Conservation (phyloP, 2,329 filamentous ascomycete species). For the Pleurostoma richardsiae region DNA sequence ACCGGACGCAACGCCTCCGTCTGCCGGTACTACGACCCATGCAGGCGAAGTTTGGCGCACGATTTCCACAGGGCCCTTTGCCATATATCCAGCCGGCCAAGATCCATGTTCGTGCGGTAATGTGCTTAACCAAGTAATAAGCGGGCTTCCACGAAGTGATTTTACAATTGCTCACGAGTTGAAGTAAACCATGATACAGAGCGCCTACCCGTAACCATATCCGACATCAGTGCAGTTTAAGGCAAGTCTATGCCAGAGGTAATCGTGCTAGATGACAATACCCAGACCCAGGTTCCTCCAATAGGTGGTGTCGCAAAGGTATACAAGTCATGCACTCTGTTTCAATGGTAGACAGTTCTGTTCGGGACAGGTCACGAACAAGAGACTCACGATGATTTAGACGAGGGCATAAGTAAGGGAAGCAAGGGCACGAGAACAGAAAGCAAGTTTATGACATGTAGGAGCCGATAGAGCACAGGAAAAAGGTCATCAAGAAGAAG, state of each 20-base stretch:
- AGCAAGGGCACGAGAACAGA: constrained; percentile 12
- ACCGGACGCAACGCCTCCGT: constrained; percentile 19
- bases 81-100: constrained; percentile 23
- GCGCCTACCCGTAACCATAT: constrained; percentile 11
- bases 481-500: background rate
- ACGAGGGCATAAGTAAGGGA: constrained; percentile 17
- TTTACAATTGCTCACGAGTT: background rate
- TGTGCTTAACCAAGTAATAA: background rate
- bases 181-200: background rate
- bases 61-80: constrained; percentile 14
- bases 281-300: constrained; percentile 21
- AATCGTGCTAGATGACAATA: constrained; percentile 19
- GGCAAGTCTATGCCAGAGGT: constrained; percentile 14
- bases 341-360: constrained; percentile 11
- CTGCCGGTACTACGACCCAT: constrained; percentile 18
- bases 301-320: constrained; percentile 16
- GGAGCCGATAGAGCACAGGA: constrained; percentile 10
- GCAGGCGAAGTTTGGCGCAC: constrained; percentile 17
- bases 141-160: background rate
- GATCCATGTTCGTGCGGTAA: constrained; percentile 26
- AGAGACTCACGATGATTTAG: constrained; percentile 14
- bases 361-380: constrained; percentile 19
- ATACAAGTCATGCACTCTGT: constrained; percentile 14
- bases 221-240: constrained; percentile 12
- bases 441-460: constrained; percentile 14